Evolutionary conservation across 2,329 filamentous ascomycete species (phyloP).

Genomic region (Sphaceloma murrayae): DNA sequence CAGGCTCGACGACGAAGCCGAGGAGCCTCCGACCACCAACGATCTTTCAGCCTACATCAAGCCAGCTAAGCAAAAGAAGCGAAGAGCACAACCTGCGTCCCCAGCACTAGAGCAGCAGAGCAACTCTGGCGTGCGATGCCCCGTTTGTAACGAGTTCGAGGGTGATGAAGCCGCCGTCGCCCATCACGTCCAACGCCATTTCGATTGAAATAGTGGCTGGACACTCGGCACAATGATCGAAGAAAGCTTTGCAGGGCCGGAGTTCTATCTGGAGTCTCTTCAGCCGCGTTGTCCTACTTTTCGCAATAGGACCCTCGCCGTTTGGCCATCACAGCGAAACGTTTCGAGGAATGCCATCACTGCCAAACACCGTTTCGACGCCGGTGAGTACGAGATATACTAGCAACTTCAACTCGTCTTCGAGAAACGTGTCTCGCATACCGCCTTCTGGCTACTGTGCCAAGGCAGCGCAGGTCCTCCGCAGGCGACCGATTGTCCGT

Average conservation of each 20-base stretch:
- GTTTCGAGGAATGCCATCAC: no score
- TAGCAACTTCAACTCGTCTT: background rate
- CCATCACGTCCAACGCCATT: conserved; percentile 55
- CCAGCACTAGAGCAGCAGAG: conserved; percentile 20
- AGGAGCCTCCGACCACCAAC: conserved; percentile 33
- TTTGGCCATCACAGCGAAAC: no score
- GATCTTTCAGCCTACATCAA: conserved; percentile 45
- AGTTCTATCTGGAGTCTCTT: no score
- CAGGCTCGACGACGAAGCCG: conserved; percentile 24
- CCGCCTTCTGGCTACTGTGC: background rate
- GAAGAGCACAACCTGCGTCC: conserved; percentile 19
- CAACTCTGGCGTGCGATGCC: conserved; percentile 43
- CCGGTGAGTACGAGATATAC: background rate
- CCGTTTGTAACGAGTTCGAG: conserved; percentile 56
- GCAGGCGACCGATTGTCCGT: no score
- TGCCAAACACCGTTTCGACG: background rate
- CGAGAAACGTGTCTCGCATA: background rate
- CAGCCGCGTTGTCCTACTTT: no score
- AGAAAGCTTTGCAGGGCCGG: no score
- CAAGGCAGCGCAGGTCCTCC: no score
- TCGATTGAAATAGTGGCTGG: conserved; percentile 27
- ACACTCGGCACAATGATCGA: no score
- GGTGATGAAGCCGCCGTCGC: conserved; percentile 60
- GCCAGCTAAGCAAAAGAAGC: conserved; percentile 28
- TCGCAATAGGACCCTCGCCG: no score